Evolutionary conservation across 768 basidiomycete genomes (phyloP), one percentile per base, ranked within the genome.

Genomic region (Phallus indusiatus): DNA sequence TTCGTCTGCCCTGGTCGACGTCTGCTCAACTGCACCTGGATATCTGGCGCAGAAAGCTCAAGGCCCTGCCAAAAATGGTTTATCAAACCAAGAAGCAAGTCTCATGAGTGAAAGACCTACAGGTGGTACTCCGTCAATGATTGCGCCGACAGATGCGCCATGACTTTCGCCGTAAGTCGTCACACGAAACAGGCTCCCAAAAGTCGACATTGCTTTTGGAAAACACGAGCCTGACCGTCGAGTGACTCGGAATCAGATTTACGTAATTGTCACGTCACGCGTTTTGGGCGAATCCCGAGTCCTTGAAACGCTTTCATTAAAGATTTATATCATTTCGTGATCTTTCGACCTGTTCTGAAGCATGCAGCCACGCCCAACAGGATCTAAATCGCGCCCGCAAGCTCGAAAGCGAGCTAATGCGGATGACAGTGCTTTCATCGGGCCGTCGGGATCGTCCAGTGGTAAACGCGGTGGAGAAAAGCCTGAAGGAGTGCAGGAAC

Each of bases 111-210:
- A 28, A 36, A 28, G 14, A 73, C 83, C 59, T 72, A 96, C 95
- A 42, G 95, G 95, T 55, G 95, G 95, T 64, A 93, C 93, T 35
- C 96, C 96, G 69, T 98, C 96, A 66, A 99, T 84, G 72, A 99
- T 97, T 36, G 91, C 93, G 14, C 96, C 96, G 36, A 98, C 96
- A 14, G 92, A 94, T 33, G 90, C 83, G 70, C 96, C 97, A 71
- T 99, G 96, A 63, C 90, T 93, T 76, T 99, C 96, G 60, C 96
- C 96, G 69, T 90, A 99, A 63, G 96, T 99, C 55, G 94, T 94
- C 24, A 99, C 96, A 51, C 92, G 82, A 76, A 90, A 99, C 42
- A 90, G 76, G 22, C 78, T 82, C 21, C 96, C 96, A 73, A 88
- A 99, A 56, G 94, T 90, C 21, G 93, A 95, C 96, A 99, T 97